These are phyloP conservation scores for Hypoxylon sp. DNA, from an alignment of 2,329 filamentous ascomycete species.

Conservation along the genomic window DNA sequence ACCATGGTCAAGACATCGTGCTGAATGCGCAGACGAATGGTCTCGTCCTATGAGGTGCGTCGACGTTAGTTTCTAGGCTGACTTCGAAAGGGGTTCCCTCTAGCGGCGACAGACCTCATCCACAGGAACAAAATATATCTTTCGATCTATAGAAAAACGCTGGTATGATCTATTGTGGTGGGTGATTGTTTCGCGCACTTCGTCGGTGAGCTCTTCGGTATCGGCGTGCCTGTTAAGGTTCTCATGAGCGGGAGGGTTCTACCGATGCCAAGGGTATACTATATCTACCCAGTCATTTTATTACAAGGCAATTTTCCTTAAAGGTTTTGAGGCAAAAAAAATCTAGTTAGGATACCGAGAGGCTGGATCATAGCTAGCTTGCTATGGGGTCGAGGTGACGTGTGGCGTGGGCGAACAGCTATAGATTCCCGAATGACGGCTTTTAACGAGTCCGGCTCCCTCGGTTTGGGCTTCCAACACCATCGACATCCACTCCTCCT, in stretches of 20 bases:
- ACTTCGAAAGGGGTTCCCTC: slow-evolving; percentile 32
- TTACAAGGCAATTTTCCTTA: slow-evolving; percentile 27
- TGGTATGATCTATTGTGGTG: slow-evolving; percentile 77
- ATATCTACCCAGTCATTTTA: slow-evolving; percentile 51
- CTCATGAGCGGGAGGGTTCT: slow-evolving; percentile 44
- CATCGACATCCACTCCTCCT: slow-evolving; percentile 40
- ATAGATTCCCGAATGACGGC: slow-evolving; percentile 38
- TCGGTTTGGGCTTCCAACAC: slow-evolving; percentile 43
- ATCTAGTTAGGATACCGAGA: slow-evolving; percentile 34
- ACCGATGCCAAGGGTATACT: slow-evolving; percentile 37
- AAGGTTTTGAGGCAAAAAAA: slow-evolving; percentile 34
- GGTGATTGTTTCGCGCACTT: slow-evolving; percentile 70
- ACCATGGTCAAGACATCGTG: slow-evolving; percentile 73
- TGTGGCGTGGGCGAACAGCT: slow-evolving; percentile 33
- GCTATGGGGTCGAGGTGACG: slow-evolving; percentile 35
- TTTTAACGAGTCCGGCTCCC: slow-evolving; percentile 48
- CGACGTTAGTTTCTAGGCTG: slow-evolving; percentile 31
- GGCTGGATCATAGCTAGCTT: slow-evolving; percentile 29
- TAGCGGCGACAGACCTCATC: slow-evolving; percentile 71
- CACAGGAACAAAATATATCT: slow-evolving; percentile 76
- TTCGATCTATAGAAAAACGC: slow-evolving; percentile 74
- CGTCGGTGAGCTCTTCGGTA: slow-evolving; percentile 64
- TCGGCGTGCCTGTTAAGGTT: slow-evolving; percentile 58
- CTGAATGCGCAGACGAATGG: slow-evolving; percentile 73
- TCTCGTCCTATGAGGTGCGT: slow-evolving; percentile 70